These are phyloP conservation scores for Ophioceras dolichostomum DNA, from an alignment of 2,329 filamentous ascomycete species.

Conservation along the genomic window DNA sequence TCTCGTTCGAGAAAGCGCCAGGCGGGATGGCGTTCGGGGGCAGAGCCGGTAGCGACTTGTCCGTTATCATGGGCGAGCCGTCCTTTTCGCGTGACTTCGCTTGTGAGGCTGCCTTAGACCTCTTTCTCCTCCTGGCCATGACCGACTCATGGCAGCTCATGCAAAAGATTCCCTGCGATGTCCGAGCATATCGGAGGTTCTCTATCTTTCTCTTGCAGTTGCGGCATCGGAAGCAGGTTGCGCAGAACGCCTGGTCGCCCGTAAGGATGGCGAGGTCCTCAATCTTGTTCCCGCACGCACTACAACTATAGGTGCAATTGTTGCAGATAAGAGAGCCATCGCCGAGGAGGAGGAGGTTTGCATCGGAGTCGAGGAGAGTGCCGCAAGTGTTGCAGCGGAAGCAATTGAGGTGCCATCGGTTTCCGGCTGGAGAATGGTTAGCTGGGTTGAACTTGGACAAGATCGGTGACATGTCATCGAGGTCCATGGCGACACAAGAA, in stretches of 20 bases:
- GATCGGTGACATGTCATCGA: background rate
- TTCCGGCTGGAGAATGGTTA: slow-evolving; percentile 53
- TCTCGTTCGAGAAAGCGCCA: slow-evolving; percentile 47
- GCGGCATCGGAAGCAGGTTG: slow-evolving; percentile 90
- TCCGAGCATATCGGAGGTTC: slow-evolving; percentile 92
- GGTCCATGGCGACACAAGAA: slow-evolving; percentile 1
- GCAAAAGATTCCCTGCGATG: slow-evolving; percentile 96
- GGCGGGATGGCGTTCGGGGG: slow-evolving; percentile 61
- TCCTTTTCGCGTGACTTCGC: slow-evolving; percentile 53
- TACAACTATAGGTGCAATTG: slow-evolving; percentile 98
- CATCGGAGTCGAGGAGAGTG: slow-evolving; percentile 93
- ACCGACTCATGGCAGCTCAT: slow-evolving; percentile 97
- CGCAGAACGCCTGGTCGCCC: slow-evolving; percentile 95
- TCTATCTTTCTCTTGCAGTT: slow-evolving; percentile 99
- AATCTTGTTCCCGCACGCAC: slow-evolving; percentile 92
- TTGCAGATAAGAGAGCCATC: slow-evolving; percentile 98
- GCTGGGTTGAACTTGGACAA: slow-evolving; percentile 14
- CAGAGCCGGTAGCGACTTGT: slow-evolving; percentile 87
- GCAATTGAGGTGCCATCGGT: slow-evolving; percentile 97
- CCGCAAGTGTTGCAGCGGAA: slow-evolving; percentile 95
- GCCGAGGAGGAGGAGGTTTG: slow-evolving; percentile 90
- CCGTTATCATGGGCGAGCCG: slow-evolving; percentile 55
- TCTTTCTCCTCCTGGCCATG: slow-evolving; percentile 86
- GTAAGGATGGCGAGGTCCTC: slow-evolving; percentile 96
- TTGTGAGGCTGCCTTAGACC: slow-evolving; percentile 55